Evolutionary conservation across 2,329 filamentous ascomycete genomes (phyloP).

Genomic region (Harringtonia lauricola): DNA sequence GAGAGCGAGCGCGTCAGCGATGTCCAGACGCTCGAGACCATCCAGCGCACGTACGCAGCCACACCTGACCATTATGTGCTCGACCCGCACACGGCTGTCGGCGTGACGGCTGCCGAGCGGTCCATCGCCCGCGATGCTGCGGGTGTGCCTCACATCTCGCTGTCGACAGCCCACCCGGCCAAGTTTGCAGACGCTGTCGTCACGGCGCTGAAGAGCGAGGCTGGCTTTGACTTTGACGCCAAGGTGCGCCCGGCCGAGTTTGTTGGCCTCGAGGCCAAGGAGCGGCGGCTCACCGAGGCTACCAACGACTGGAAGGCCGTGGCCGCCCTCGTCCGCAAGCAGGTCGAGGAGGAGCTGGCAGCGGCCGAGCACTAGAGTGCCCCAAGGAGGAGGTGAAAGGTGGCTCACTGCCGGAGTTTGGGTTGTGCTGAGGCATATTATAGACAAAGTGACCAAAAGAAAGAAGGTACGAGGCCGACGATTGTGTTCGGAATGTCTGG

Average conservation of each 20-base stretch:
- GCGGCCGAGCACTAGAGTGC: not conserved
- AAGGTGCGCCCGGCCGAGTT: conserved; percentile 76
- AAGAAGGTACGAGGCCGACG: too few species aligned
- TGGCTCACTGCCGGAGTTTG: too few species aligned
- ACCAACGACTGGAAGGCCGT: conserved; percentile 65
- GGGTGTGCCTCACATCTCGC: conserved; percentile 60
- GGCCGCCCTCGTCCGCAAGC: conserved; percentile 60
- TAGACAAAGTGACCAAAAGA: too few species aligned
- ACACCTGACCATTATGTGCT: conserved; percentile 53
- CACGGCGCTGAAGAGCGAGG: conserved; percentile 57
- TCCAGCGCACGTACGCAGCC: conserved; percentile 40
- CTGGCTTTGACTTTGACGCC: conserved; percentile 63
- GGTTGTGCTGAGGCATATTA: too few species aligned
- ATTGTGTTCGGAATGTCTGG: too few species aligned
- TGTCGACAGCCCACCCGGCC: conserved; percentile 90
- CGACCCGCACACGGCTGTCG: conserved; percentile 88
- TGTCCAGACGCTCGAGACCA: conserved; percentile 56
- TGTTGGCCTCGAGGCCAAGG: conserved; percentile 62
- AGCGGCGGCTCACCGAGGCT: conserved; percentile 61
- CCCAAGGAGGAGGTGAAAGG: not conserved
- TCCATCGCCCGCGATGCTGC: conserved; percentile 46
- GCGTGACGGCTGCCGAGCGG: conserved; percentile 63
- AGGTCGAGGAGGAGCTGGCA: conserved; percentile 55
- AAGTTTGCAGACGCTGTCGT: conserved; percentile 88
- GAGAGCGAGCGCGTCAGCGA: conserved; percentile 66